Evolutionary conservation across 2,329 filamentous ascomycete genomes (phyloP).

Genomic region (Thermothelomyces thermophilus): DNA sequence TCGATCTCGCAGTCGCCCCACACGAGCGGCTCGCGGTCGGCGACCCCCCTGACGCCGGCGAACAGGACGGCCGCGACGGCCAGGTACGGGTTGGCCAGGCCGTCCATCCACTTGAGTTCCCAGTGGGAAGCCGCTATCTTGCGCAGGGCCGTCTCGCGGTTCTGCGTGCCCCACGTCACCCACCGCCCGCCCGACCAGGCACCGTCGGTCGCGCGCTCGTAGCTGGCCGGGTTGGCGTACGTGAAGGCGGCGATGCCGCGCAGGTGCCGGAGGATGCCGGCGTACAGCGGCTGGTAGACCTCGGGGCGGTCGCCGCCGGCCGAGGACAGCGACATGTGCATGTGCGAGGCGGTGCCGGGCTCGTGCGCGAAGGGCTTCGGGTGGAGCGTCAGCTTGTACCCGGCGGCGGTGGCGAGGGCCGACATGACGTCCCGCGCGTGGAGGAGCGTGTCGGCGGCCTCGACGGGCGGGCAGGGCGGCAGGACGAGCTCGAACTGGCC

Average conservation of each 20-base stretch:
- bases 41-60: conserved; percentile 52
- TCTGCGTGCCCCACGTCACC: conserved; percentile 76
- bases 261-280: conserved; percentile 61
- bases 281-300: conserved; percentile 61
- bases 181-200: conserved; percentile 72
- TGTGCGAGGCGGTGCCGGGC: conserved; percentile 61
- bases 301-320: conserved; percentile 27
- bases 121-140: conserved; percentile 62
- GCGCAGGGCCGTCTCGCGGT: conserved; percentile 67
- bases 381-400: conserved; percentile 63
- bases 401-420: conserved; percentile 54
- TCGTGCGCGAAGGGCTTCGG: conserved; percentile 57
- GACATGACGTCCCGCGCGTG: conserved; percentile 65
- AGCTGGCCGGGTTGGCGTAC: conserved; percentile 59
- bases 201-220: conserved; percentile 61
- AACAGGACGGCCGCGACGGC: conserved; percentile 55
- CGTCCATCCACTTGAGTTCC: conserved; percentile 75
- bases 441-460: conserved; percentile 65
- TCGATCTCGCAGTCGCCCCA: conserved; percentile 50
- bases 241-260: conserved; percentile 62
- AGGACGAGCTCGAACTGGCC: conserved; percentile 77
- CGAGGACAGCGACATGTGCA: conserved; percentile 58
- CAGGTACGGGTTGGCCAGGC: conserved; percentile 71
- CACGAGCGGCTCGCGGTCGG: conserved; percentile 35
- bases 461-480: conserved; percentile 53